phyloP scores from a whole-genome alignment of 306 rosid genomes.

The Prinsepia uniflora region DNA sequence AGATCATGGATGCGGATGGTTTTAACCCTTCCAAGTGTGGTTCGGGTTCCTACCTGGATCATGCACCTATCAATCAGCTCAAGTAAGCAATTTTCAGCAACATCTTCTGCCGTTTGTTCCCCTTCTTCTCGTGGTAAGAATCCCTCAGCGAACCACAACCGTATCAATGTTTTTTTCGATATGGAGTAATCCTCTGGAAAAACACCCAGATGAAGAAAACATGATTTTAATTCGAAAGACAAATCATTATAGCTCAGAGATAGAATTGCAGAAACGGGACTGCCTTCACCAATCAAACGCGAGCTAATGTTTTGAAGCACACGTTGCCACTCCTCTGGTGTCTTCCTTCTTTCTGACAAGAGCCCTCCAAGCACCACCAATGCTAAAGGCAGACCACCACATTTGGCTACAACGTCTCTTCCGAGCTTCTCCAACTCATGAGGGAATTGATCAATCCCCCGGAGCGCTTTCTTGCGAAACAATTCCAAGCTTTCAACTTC shows the following conservation, averaged over 20 bases:
- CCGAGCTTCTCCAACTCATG: not conserved
- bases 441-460: not conserved
- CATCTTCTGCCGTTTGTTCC: not conserved
- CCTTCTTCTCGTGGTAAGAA: conserved; percentile 9
- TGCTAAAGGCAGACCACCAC: not conserved
- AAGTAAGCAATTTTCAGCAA: not conserved
- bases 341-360: not conserved
- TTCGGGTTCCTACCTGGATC: not conserved
- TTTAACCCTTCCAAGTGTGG: not conserved
- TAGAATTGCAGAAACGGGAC: not conserved
- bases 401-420: not conserved
- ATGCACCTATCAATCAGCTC: conserved; percentile 2
- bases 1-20: conserved; percentile 9
- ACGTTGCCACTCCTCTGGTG: not conserved
- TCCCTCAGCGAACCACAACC: conserved; percentile 8
- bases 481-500: not conserved
- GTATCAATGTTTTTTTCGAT: not conserved
- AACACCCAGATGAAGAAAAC: conserved; percentile 11
- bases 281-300: not conserved
- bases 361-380: conserved; percentile 9
- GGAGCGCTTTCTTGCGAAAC: not conserved
- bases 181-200: conserved; percentile 7
- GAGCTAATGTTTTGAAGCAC: not conserved
- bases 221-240: conserved; percentile 1
- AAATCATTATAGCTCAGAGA: conserved; percentile 5